Evolutionary conservation across 306 rosid species (phyloP).

Genomic region (Castanopsis chinensis): DNA sequence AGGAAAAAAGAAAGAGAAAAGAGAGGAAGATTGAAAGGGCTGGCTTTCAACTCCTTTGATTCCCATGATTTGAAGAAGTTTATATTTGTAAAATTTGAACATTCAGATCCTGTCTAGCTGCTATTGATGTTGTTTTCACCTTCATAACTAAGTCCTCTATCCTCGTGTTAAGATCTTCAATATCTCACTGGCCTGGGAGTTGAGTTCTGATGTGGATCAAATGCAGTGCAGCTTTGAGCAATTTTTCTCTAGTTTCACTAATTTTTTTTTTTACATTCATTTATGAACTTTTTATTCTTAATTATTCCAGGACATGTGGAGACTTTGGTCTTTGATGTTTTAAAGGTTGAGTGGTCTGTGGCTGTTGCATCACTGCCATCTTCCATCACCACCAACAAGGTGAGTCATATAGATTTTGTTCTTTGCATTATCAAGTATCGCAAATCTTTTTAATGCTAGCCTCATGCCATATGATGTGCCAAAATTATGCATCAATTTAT

Average conservation of each 20-base stretch:
- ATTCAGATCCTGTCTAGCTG: not conserved
- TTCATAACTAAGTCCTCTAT: not conserved
- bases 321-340: conserved; percentile 78
- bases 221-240: not conserved
- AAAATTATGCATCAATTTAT: not conserved
- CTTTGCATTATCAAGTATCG: not conserved
- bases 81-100: not conserved
- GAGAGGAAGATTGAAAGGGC: not conserved
- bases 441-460: not conserved
- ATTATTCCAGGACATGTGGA: conserved; percentile 70
- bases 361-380: conserved; percentile 62
- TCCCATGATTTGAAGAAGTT: not conserved
- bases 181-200: not conserved
- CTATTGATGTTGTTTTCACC: not conserved
- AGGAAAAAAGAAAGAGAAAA: not conserved
- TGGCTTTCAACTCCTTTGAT: not conserved
- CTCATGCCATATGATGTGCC: not conserved
- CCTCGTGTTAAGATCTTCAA: not conserved
- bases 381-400: conserved; percentile 76
- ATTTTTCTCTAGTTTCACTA: not conserved
- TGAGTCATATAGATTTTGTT: conserved; percentile 16
- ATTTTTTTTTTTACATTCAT: not conserved
- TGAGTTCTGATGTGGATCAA: not conserved
- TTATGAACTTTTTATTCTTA: not conserved
- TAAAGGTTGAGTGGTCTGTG: conserved; percentile 75